Base-by-base conservation (phyloP, 441 rosid species). In the Daphne laureola region DNA sequence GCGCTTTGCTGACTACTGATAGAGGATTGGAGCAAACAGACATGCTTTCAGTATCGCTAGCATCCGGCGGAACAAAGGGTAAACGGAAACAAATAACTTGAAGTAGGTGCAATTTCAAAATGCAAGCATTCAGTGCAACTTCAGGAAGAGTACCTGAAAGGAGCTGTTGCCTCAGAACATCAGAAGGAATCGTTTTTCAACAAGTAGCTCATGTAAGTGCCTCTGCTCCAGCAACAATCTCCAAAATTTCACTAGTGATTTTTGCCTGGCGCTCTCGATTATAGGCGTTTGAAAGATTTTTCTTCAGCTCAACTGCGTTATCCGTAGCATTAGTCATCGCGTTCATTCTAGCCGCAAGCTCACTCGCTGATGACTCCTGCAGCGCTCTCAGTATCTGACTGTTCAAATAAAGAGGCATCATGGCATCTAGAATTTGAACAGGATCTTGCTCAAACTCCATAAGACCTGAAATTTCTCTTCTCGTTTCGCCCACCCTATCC, bases 371-470 rank as follows among this genome's bases (percentile, higher is more conserved):
- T 9, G 90, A 80, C 31, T 87, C 96, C 69, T 84, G 96, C 71
- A 87, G 54, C 25, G 90, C 85, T 61, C 86, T 78, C 68, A 87
- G 61, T 57, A 84, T 78, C 74, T 84, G 96, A 62, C 92, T 78
- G 53, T 84, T 84, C 65, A 84, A 26, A 69, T 87, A 84, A 62
- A 84, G 70, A 56, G 92, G 95, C 82, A 87, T 72, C 87, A 84
- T 73, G 12, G 92, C 95, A 70, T 87, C 92, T 46, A 87, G 81
- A 66, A 83, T 87, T 75, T 83, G 89, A 60, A 69, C 83, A 4
- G 89, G 91, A 50, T 83, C 91, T 69, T 83, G 91, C 72, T 87
- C 95, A 59, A 83, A 84, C 70, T 72, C 71, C 87, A 78, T 63
- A 65, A 84, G 73, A 0, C 87, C 87, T 1, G 73, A 71, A 14